Percentiles rank a stretch among this genome's conserved stretches.
Conservation (phyloP, 805 yeast genomes). For the Saturnispora galanensis region DNA sequence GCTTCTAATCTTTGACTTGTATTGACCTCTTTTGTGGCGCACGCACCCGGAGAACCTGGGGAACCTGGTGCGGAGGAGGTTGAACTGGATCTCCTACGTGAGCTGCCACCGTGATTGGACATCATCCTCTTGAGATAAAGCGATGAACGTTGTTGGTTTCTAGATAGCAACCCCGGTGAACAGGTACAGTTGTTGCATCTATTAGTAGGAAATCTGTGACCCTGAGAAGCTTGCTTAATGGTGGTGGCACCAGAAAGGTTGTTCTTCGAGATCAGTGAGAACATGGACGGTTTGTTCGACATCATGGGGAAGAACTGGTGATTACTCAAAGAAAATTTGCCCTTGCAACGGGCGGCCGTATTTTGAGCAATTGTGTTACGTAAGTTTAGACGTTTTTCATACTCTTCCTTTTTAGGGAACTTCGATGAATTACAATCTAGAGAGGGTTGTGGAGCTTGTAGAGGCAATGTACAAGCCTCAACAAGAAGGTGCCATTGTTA, state of each 20-base stretch:
- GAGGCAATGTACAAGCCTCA: slow-evolving; percentile 35
- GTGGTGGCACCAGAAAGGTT: slow-evolving; percentile 26
- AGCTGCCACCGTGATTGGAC: slow-evolving; percentile 6
- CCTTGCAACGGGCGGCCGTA: background rate
- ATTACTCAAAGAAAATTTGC: background rate
- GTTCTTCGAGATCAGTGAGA: slow-evolving; percentile 28
- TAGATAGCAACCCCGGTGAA: slow-evolving; percentile 69
- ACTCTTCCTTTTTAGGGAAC: too few relatives aligned
- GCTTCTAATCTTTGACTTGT: slow-evolving; percentile 49
- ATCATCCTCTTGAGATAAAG: slow-evolving; percentile 27
- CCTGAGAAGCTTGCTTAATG: slow-evolving; percentile 19
- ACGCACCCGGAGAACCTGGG: slow-evolving; percentile 11
- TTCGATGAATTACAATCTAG: slow-evolving; percentile 1
- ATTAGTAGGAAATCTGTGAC: slow-evolving; percentile 15
- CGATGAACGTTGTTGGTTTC: slow-evolving; percentile 54
- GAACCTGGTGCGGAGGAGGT: background rate
- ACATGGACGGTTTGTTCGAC: slow-evolving; percentile 33
- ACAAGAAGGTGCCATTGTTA: slow-evolving; percentile 30
- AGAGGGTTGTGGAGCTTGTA: slow-evolving; percentile 19
- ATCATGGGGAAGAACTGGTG: slow-evolving; percentile 9
- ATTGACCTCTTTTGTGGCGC: slow-evolving; percentile 32
- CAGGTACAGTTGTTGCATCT: slow-evolving; percentile 72
- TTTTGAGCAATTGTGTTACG: background rate
- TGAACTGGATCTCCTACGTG: slow-evolving; percentile 4
- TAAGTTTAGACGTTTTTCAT: background rate